A percentile compares a stretch with the other conserved stretches of the same genome.
Conservation (phyloP, 1,284 basidiomycete genomes). For the Rhodotorula glutinis region DNA sequence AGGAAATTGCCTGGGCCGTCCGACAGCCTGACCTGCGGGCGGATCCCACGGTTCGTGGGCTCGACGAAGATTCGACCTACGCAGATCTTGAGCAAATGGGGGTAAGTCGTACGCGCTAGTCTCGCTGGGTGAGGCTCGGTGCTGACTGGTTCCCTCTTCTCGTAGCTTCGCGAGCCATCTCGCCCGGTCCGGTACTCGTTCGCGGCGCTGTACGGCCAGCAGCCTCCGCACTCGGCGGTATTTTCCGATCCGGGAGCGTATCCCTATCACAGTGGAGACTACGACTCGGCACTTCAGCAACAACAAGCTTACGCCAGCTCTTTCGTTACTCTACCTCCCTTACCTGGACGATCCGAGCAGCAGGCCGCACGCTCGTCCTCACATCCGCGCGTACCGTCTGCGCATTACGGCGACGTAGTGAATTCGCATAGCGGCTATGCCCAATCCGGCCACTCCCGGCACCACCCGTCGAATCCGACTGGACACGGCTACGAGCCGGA, state of each 20-base stretch:
- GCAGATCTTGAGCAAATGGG: conserved; percentile 43
- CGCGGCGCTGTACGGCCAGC: conserved; percentile 6
- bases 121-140: not conserved
- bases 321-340: conserved; percentile 7
- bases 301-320: not conserved
- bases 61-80: conserved; percentile 39
- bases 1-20: conserved; percentile 40
- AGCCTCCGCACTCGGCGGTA: not conserved
- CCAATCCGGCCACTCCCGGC: not conserved
- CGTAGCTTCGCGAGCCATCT: conserved; percentile 26
- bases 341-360: not conserved
- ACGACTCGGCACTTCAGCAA: conserved; percentile 9
- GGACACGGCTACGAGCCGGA: not conserved
- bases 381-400: not conserved
- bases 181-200: conserved; percentile 13
- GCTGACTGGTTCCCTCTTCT: not conserved
- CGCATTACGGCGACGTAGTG: not conserved
- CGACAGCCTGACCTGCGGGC: conserved; percentile 34
- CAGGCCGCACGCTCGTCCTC: not conserved
- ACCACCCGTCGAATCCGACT: not conserved
- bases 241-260: conserved; percentile 10
- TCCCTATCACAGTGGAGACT: conserved; percentile 9
- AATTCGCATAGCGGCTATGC: not conserved
- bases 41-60: conserved; percentile 28
- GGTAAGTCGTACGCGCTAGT: conserved; percentile 23